These are phyloP conservation scores for Candida sojae DNA, from an alignment of 1,139 yeast species.

Conservation along the genomic window DNA sequence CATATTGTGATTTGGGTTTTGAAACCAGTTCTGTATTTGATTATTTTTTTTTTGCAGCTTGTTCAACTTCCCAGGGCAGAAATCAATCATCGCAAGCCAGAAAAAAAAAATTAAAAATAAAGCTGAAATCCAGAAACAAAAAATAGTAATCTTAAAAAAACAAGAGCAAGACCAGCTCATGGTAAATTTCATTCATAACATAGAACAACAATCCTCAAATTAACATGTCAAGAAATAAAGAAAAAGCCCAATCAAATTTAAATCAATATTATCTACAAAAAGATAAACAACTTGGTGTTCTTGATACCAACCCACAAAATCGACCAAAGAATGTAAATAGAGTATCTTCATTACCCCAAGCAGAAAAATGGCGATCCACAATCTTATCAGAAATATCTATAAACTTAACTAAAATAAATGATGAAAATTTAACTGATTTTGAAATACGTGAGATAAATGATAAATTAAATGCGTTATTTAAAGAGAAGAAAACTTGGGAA, in stretches of 20 bases:
- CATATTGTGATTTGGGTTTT: too few relatives aligned
- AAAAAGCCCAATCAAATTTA: constrained; percentile 72
- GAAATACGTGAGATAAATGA: constrained; percentile 78
- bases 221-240: constrained; percentile 72
- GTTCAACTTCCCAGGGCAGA: too few relatives aligned
- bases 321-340: constrained; percentile 64
- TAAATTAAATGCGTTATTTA: constrained; percentile 65
- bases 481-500: constrained; percentile 79
- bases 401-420: constrained; percentile 65
- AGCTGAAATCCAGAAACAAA: too few relatives aligned
- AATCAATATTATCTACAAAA: constrained; percentile 62
- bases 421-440: constrained; percentile 54
- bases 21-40: too few relatives aligned
- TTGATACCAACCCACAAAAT: constrained; percentile 56
- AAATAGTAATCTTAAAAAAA: too few relatives aligned
- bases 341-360: constrained; percentile 60
- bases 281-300: constrained; percentile 59
- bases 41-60: too few relatives aligned
- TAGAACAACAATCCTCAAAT: neutral
- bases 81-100: too few relatives aligned
- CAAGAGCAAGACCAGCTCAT: too few relatives aligned
- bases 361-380: constrained; percentile 76
- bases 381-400: constrained; percentile 65
- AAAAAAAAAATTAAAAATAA: too few relatives aligned
- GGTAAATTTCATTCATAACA: neutral